Evolutionary conservation across 1,139 yeast genomes (phyloP), one percentile per base, ranked within the genome.

Genomic region (Hemisphaericaspora subhashii): DNA sequence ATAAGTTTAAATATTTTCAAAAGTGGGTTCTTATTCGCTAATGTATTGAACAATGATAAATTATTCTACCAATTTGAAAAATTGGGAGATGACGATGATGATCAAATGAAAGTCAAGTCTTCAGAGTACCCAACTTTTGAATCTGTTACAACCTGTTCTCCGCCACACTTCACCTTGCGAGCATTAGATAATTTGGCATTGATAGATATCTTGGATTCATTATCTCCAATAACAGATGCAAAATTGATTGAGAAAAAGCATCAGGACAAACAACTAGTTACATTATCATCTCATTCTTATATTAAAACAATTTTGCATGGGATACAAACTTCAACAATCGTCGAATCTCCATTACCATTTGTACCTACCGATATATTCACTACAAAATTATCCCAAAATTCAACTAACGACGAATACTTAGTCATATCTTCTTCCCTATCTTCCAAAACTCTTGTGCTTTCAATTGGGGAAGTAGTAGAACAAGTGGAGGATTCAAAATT

Each of bases 391-490:
- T 54, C 61, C 2, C 52, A 60, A 2, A 56, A 55, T 2, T 82
- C 84, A 31, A 55, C 51, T 3, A 72, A 60, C 50, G 92, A 86
- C 55, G 77, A 77, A 40, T 85, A 80, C 50, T 71, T 86, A 45
- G 80, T 87, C 1, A 64, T 87, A 7, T 72, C 94, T 0, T 86
- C 87, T 40, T 58, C 76, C 2, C 77, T 81, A 35, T 50, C 60
- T 21, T 57, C 60, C 11, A 78, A 83, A 8, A 87, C 97, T 0
- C 65, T 86, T 39, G 86, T 89, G 1, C 63, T 92, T 16, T 76
- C 86, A 1, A 81, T 87, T 38, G 90, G 89, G 3, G 95, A 86
- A 44, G 81, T 79, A 1, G 88, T 87, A 4, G 89, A 84, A 47
- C 92, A 86, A 52, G 86, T 84, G 4, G 67, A 74, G 3, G 84